Evolutionary conservation across 1,139 yeast genomes (phyloP).

Genomic region (Yamadazyma triangularis): DNA sequence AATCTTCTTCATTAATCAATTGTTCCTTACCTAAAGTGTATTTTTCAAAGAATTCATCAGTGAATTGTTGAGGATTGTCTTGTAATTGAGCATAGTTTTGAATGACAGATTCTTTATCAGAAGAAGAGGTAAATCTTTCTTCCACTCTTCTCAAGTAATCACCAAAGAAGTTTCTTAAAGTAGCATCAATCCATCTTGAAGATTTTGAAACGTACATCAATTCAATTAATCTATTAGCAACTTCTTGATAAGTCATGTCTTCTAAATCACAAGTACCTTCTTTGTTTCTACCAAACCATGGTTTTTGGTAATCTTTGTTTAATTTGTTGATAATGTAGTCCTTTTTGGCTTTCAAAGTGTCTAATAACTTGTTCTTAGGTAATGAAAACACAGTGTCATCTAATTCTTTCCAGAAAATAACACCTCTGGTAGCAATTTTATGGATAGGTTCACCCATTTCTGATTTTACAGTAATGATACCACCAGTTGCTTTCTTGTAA

Average conservation of each 20-base stretch:
- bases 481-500: slow-evolving; percentile 94
- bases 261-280: slow-evolving; percentile 84
- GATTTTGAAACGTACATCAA: slow-evolving; percentile 81
- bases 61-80: slow-evolving; percentile 52
- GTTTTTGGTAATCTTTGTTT: slow-evolving; percentile 94
- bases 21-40: slow-evolving; percentile 76
- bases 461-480: slow-evolving; percentile 90
- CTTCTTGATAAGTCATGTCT: slow-evolving; percentile 94
- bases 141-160: slow-evolving; percentile 89
- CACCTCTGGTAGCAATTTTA: slow-evolving; percentile 98
- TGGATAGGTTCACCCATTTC: slow-evolving; percentile 99
- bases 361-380: slow-evolving; percentile 85
- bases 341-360: slow-evolving; percentile 76
- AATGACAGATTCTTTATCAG: slow-evolving; percentile 57
- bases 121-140: slow-evolving; percentile 72
- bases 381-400: slow-evolving; percentile 89
- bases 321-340: slow-evolving; percentile 80
- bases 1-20: slow-evolving; percentile 91
- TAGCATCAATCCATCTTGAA: slow-evolving; percentile 80
- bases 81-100: slow-evolving; percentile 71
- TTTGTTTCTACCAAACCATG: slow-evolving; percentile 86
- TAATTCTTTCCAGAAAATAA: slow-evolving; percentile 91
- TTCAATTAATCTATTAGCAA: slow-evolving; percentile 82
- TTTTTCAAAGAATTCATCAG: slow-evolving; percentile 56
- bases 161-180: slow-evolving; percentile 85